Evolutionary conservation across 768 basidiomycete genomes (phyloP), one percentile per base, ranked within the genome.

Genomic region (Dendrothele bispora): DNA sequence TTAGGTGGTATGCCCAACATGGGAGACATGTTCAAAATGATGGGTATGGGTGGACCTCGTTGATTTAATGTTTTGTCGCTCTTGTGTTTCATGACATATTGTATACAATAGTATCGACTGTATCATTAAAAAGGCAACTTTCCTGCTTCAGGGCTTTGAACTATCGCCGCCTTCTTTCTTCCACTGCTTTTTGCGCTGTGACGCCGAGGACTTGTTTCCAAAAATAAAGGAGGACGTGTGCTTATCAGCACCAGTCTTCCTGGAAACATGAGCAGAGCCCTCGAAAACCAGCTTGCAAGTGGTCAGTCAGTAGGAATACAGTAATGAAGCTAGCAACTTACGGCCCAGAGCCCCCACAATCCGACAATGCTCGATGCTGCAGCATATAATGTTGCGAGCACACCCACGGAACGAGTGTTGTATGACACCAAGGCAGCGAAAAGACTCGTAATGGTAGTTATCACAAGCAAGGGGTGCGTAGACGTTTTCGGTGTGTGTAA

Each of bases 11-110:
- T 84, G 78, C 77, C 80, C 40, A 80, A 81, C 43, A 82, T 90
- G 76, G 76, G 69, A 18, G 88, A 91, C 54, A 86, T 91, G 84
- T 73, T 89, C 63, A 89, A 89, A 70, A 87, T 90, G 88, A 88
- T 90, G 88, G 86, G 86, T 7, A 86, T 87, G 85, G 84, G 84
- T 48, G 77, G 79, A 48, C 59, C 57, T 46, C 64, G 64, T 43
- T 61, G 65, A 38, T n/a, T n/a, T 71, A 51, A 60, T 40, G 52
- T 34, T 52, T 7, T 5, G 12, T 7, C 41, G 5, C 6, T 5
- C 20, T 40, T 40, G 39, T 14, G 10, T 40, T 7, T 7, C 39
- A 39, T 39, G 20, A n/a, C n/a, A n/a, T n/a, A n/a, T n/a, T 10
- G 30, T 32, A 32, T 32, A 32, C 30, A 32, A 10, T 10, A 32